phyloP scores from a whole-genome alignment of 177 flowering plant species.

The Telopea speciosissima region DNA sequence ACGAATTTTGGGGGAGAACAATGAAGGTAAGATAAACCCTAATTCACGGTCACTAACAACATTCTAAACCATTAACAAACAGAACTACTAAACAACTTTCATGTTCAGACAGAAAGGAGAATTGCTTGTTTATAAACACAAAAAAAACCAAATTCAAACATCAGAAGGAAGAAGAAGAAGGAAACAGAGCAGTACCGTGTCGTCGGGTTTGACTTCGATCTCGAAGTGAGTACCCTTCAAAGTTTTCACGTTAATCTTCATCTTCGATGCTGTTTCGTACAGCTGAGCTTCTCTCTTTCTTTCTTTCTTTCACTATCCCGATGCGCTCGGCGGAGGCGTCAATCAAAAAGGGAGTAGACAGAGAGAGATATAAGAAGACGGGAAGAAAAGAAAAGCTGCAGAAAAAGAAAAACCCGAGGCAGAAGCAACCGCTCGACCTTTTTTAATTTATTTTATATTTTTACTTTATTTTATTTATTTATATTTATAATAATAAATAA shows the following conservation, averaged over 20 bases:
- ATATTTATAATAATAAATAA: no score
- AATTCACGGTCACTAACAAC: constrained; percentile 4
- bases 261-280: constrained; percentile 15
- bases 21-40: constrained; percentile 11
- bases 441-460: neutral
- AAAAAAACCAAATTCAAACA: neutral
- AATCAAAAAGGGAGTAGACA: no score
- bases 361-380: neutral
- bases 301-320: neutral
- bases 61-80: neutral
- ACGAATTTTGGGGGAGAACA: neutral
- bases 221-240: constrained; percentile 76
- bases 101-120: neutral
- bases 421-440: neutral
- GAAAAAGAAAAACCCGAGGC: neutral
- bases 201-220: constrained; percentile 65
- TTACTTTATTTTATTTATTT: no score
- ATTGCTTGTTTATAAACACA: neutral
- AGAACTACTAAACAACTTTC: neutral
- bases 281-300: neutral
- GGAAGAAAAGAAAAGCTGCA: neutral
- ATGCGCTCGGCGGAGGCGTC: constrained; percentile 1
- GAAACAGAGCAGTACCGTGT: constrained; percentile 39
- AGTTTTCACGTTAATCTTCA: constrained; percentile 81
- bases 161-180: constrained; percentile 1